These are phyloP conservation scores for Umbilicus rupestris DNA, from an alignment of 164 flowering plant genomes.

Conservation along the genomic window DNA sequence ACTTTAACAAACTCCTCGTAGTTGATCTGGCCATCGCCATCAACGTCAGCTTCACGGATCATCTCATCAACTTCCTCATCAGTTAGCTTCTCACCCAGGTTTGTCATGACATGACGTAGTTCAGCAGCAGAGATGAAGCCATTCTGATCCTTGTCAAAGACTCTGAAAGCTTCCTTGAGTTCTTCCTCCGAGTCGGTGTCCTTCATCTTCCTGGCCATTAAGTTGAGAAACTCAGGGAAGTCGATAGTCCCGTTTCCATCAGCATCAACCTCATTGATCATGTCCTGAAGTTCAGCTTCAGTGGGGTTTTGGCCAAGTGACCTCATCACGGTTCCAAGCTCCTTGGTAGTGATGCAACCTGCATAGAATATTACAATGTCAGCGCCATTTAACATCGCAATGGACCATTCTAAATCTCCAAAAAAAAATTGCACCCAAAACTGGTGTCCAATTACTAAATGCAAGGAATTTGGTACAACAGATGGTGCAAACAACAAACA, in stretches of 20 bases:
- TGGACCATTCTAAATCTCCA: background rate
- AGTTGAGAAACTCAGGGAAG: constrained; percentile 6
- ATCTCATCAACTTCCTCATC: constrained; percentile 8
- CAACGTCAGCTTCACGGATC: constrained; percentile 6
- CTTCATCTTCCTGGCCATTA: constrained; percentile 6
- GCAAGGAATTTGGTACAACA: background rate
- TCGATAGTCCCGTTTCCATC: constrained; percentile 4
- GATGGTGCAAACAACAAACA: background rate
- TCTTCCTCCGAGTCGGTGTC: constrained; percentile 1
- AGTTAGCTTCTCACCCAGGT: constrained; percentile 3
- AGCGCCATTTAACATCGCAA: too few species aligned
- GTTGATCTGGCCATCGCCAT: constrained; percentile 7
- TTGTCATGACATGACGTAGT: background rate
- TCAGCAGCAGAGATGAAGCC: constrained; percentile 8
- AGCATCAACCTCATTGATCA: constrained; percentile 5
- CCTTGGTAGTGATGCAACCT: constrained; percentile 6
- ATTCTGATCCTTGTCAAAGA: constrained; percentile 2
- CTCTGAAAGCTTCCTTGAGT: constrained; percentile 6
- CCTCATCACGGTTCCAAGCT: constrained; percentile 5
- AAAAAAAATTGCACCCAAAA: background rate
- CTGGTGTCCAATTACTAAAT: too few species aligned
- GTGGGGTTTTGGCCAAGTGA: constrained; percentile 6
- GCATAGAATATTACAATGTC: background rate
- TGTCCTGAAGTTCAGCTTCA: constrained; percentile 8
- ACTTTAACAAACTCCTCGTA: constrained; percentile 5